Percentiles rank a stretch among this genome's conserved stretches.
These are phyloP conservation scores for Camellia japonica DNA, from an alignment of 148 eudicot species.

Conservation along the genomic window DNA sequence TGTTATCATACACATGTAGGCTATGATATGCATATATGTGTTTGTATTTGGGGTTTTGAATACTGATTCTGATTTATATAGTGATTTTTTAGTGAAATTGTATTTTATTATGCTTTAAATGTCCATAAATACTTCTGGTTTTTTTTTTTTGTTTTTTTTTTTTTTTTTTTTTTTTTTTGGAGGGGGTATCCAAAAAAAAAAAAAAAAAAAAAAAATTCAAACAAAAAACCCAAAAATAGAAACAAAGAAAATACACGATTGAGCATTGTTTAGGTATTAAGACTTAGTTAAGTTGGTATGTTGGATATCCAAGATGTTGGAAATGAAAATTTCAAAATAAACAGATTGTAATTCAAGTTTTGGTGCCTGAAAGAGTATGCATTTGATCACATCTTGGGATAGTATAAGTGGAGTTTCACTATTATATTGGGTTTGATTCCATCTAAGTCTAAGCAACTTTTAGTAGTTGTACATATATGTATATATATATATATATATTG, in stretches of 20 bases:
- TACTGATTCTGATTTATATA: neutral
- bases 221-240: neutral
- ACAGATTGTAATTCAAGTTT: neutral
- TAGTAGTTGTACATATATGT: too few species aligned
- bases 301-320: neutral
- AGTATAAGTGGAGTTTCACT: too few species aligned
- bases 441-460: too few species aligned
- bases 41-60: neutral
- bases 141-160: too few species aligned
- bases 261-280: neutral
- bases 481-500: too few species aligned
- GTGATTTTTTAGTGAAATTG: neutral
- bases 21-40: neutral
- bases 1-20: neutral
- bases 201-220: neutral
- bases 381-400: too few species aligned
- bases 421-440: too few species aligned
- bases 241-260: neutral
- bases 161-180: too few species aligned
- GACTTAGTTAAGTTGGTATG: neutral
- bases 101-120: neutral
- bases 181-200: too few species aligned
- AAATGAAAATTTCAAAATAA: neutral
- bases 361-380: neutral
- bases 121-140: neutral